Base-by-base conservation (phyloP, 1,284 basidiomycete species). In the Golubevia sp. region DNA sequence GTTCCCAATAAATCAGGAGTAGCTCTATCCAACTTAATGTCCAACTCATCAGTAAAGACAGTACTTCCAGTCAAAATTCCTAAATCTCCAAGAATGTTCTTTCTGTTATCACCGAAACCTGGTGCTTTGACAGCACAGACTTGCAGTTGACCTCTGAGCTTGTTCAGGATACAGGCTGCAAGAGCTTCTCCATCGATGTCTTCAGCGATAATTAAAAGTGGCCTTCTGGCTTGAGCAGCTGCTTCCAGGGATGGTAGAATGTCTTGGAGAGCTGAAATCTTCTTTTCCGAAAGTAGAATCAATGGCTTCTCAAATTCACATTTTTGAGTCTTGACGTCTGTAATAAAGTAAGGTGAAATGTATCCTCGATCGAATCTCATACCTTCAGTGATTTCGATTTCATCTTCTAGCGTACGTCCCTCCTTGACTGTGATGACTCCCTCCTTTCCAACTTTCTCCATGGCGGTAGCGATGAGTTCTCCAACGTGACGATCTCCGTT, bases 371-470 rank as follows among this genome's bases (percentile, higher is more conserved):
- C 96, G 87, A 99, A 98, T 80, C 94, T 91, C 96, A 98, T 99
- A 84, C 96, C 96, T 86, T 99, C 96, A 30, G 96, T 98, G 83
- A 99, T 95, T 85, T 99, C 96, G 84, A 98, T 98, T 87, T 97
- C 85, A 84, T 99, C 96, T 79, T 97, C 94, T 73, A 96, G 96
- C 13, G 96, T 98, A 71, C 91, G 90, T 61, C 96, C 96, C 86
- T 98, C 96, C 88, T 97, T 97, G 85, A 99, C 95, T 66, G 96
- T 99, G 87, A 99, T 98, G 84, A 98, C 96, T 85, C 96, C 96
- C 86, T 99, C 96, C 87, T 97, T 97, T 84, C 96, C 96, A 68
- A 98, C 96, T 86, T 97, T 97, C 87, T 98, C 96, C 96, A 98
- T 98, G 2, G 96, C 96, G 83, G 94, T 93, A n/a, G 96, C 94